Conservation (phyloP, 75 land plant species). For the Pinus taeda region DNA sequence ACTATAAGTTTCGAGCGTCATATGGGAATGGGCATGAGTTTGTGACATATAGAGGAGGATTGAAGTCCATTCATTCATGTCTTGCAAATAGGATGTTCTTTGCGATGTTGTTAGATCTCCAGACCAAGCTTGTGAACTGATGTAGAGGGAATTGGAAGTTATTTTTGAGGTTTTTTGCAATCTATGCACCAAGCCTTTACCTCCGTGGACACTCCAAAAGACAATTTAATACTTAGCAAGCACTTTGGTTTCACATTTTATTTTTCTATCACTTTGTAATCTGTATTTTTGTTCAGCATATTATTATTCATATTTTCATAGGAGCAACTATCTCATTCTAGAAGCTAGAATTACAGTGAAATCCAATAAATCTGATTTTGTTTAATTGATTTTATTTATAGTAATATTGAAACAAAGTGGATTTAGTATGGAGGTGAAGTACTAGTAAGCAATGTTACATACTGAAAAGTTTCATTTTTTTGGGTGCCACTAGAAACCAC, state of each 20-base stretch:
- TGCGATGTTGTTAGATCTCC: conserved; percentile 25
- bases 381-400: neutral
- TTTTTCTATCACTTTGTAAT: neutral
- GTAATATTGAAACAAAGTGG: no score
- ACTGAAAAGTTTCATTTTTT: neutral
- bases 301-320: neutral
- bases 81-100: conserved; percentile 34
- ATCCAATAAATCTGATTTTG: neutral
- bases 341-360: neutral
- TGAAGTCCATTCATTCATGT: conserved; percentile 62
- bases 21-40: conserved; percentile 24
- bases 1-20: conserved; percentile 48
- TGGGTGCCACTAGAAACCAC: neutral
- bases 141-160: conserved; percentile 84
- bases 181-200: conserved; percentile 58
- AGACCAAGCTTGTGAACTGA: conserved; percentile 44
- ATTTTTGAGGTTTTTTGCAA: conserved; percentile 79
- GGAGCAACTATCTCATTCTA: no score
- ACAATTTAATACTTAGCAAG: conserved; percentile 60
- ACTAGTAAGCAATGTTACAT: neutral
- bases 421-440: neutral
- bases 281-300: neutral
- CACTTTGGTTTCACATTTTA: neutral
- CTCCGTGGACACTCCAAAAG: conserved; percentile 55
- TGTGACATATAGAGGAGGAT: conserved; percentile 22